Percentiles rank a stretch among this genome's conserved stretches.
Evolutionary conservation across 2,329 filamentous ascomycete genomes (phyloP).

Genomic region (Graphiopsis chlorocephala): DNA sequence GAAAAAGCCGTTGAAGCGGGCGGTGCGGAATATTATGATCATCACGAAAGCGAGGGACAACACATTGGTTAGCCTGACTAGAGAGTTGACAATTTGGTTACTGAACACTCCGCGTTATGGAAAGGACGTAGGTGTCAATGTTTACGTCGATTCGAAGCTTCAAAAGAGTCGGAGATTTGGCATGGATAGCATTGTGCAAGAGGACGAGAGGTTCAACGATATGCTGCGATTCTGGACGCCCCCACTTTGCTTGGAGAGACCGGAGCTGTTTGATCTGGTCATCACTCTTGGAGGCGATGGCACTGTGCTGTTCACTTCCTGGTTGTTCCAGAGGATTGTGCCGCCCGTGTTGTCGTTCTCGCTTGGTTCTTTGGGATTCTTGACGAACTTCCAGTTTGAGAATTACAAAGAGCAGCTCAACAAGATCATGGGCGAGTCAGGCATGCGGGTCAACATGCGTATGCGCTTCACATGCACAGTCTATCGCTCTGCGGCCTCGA

Average conservation of each 20-base stretch:
- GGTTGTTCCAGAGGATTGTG: constrained; percentile 88
- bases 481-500: constrained; percentile 61
- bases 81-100: constrained; percentile 84
- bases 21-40: constrained; percentile 94
- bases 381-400: constrained; percentile 84
- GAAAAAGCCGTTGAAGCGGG: constrained; percentile 84
- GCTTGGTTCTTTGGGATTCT: constrained; percentile 79
- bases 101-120: constrained; percentile 86
- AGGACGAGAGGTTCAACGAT: constrained; percentile 71
- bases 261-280: constrained; percentile 94
- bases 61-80: constrained; percentile 80
- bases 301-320: constrained; percentile 83
- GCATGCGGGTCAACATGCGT: constrained; percentile 94
- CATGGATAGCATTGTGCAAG: constrained; percentile 66
- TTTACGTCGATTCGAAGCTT: constrained; percentile 97
- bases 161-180: constrained; percentile 85
- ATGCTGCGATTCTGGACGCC: constrained; percentile 97
- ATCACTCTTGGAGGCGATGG: constrained; percentile 83
- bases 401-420: constrained; percentile 84
- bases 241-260: constrained; percentile 88
- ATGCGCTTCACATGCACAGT: constrained; percentile 99
- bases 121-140: constrained; percentile 84
- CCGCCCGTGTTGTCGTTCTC: constrained; percentile 83
- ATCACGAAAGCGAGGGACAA: constrained; percentile 98
- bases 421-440: constrained; percentile 86